Conservation (phyloP, 257 asterid genomes). For the Penstemon davidsonii region DNA sequence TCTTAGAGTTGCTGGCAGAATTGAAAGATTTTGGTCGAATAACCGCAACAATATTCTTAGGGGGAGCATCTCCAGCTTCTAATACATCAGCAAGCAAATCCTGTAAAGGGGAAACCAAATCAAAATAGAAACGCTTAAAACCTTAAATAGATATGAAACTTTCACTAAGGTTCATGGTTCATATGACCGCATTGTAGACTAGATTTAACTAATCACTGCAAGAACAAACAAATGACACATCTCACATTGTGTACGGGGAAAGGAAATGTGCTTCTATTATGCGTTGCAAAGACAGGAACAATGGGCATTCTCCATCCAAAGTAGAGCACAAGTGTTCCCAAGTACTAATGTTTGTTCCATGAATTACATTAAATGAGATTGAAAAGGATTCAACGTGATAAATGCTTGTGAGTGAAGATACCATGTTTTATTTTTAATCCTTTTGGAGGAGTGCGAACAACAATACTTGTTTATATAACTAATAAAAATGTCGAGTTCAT, state of each 20-base stretch:
- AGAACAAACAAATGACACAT: neutral
- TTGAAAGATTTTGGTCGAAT: constrained; percentile 54
- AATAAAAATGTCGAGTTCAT: neutral
- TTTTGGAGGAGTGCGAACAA: neutral
- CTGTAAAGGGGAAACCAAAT: constrained; percentile 31
- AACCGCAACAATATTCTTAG: constrained; percentile 50
- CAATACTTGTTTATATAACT: neutral
- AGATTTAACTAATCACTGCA: too few species aligned
- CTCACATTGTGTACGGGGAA: too few species aligned
- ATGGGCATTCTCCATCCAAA: too few species aligned
- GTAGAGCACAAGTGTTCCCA: too few species aligned
- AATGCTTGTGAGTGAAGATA: neutral
- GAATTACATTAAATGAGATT: constrained; percentile 5
- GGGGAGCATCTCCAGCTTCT: constrained; percentile 56
- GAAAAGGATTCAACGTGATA: neutral
- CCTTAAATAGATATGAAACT: too few species aligned
- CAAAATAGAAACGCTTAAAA: neutral
- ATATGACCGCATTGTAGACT: neutral
- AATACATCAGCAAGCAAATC: constrained; percentile 41
- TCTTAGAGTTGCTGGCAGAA: constrained; percentile 28
- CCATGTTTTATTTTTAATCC: neutral
- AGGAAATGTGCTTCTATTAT: too few species aligned
- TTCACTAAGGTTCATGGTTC: neutral
- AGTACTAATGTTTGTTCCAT: neutral
- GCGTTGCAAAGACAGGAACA: too few species aligned